Evolutionary conservation across 208 protist species (phyloP).

Genomic region (Trypanosoma caninum): DNA sequence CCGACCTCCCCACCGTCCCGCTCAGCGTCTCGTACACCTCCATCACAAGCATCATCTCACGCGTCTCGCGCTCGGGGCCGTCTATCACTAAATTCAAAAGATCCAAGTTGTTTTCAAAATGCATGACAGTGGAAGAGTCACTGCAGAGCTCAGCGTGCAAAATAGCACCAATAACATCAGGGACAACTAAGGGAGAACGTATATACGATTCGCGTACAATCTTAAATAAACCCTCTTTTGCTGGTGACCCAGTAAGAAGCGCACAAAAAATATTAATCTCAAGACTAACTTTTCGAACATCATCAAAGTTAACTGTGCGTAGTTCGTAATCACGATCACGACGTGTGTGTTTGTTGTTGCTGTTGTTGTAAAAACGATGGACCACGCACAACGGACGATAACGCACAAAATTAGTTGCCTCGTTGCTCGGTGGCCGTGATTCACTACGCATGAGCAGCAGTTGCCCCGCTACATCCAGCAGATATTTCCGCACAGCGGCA

Average conservation of each 20-base stretch:
- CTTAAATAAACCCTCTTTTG: constrained; percentile 51
- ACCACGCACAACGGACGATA: constrained; percentile 50
- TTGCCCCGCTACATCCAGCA: constrained; percentile 47
- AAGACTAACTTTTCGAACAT: constrained; percentile 39
- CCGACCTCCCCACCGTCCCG: constrained; percentile 2
- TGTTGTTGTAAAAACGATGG: no score
- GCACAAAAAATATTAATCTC: constrained; percentile 62
- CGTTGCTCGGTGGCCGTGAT: constrained; percentile 14
- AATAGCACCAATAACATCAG: constrained; percentile 66
- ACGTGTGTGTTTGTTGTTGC: constrained; percentile 14
- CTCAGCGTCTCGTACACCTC: constrained; percentile 55
- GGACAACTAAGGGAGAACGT: constrained; percentile 32
- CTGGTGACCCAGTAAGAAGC: constrained; percentile 29
- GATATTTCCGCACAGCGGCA: constrained; percentile 37
- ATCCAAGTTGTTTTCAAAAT: constrained; percentile 54
- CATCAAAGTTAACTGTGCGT: constrained; percentile 33
- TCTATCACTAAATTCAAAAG: constrained; percentile 65
- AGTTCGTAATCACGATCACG: constrained; percentile 20
- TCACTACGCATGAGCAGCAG: constrained; percentile 9
- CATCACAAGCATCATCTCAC: constrained; percentile 41
- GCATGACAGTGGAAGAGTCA: constrained; percentile 21
- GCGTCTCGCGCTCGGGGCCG: constrained; percentile 24
- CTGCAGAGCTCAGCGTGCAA: constrained; percentile 59
- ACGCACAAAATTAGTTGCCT: constrained; percentile 36
- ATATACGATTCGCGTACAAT: constrained; percentile 39